Percentiles rank a stretch among this genome's conserved stretches.
phyloP scores from a whole-genome alignment of 2,329 filamentous ascomycete genomes.

The Boeremia exigua region DNA sequence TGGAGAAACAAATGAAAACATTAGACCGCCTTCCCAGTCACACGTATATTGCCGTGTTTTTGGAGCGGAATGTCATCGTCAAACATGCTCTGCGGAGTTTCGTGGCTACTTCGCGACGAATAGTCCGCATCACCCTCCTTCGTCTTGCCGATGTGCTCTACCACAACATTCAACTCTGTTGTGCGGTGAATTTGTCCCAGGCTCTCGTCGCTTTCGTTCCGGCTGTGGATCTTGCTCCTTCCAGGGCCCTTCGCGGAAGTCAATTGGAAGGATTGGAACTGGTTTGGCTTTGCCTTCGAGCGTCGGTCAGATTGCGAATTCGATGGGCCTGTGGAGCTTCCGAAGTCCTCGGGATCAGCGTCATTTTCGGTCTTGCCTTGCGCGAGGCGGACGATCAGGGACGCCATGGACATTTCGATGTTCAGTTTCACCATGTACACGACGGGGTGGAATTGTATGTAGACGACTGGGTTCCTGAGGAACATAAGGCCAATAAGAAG shows the following conservation, averaged over 20 bases:
- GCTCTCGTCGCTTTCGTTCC: slow-evolving; percentile 33
- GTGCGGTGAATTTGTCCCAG: slow-evolving; percentile 33
- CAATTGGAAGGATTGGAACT: slow-evolving; percentile 28
- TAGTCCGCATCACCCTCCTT: slow-evolving; percentile 15
- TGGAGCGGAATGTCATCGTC: slow-evolving; percentile 37
- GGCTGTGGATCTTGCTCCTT: slow-evolving; percentile 20
- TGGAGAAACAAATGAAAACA: slow-evolving; percentile 7
- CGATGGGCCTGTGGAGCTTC: slow-evolving; percentile 27
- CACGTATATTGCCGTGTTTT: slow-evolving; percentile 17
- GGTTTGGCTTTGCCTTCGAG: slow-evolving; percentile 11
- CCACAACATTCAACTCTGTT: slow-evolving; percentile 33
- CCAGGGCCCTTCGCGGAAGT: slow-evolving; percentile 15
- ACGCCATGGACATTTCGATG: slow-evolving; percentile 55
- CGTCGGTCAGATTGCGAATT: slow-evolving; percentile 23
- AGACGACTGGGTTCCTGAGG: slow-evolving; percentile 46
- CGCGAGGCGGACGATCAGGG: slow-evolving; percentile 49
- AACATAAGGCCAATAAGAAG: slow-evolving; percentile 51
- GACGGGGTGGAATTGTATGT: slow-evolving; percentile 52
- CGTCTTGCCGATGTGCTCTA: slow-evolving; percentile 19
- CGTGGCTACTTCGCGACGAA: slow-evolving; percentile 29
- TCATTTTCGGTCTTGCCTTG: slow-evolving; percentile 38
- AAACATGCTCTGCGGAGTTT: slow-evolving; percentile 30
- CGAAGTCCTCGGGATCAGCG: slow-evolving; percentile 26
- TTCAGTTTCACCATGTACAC: slow-evolving; percentile 54
- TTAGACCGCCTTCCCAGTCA: slow-evolving; percentile 10